Conservation (phyloP, 169 alveolate genomes). For the Cryptosporidium sp. region DNA sequence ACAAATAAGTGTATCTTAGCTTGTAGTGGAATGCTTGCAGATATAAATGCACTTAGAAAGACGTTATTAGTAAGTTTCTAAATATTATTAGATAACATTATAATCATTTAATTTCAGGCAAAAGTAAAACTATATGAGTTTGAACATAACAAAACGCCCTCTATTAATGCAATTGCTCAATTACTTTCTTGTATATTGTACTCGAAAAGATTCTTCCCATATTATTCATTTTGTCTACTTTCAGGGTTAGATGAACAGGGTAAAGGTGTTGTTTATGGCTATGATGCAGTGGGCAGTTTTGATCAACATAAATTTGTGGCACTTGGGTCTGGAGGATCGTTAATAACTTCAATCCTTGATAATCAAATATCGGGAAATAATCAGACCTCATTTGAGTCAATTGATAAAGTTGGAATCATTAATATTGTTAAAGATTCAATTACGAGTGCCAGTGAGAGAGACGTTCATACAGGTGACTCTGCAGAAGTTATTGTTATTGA, state of each 20-base stretch:
- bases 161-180: constrained; percentile 89
- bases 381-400: constrained; percentile 58
- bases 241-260: constrained; percentile 90
- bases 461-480: constrained; percentile 92
- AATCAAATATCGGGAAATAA: constrained; percentile 75
- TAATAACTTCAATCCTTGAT: constrained; percentile 91
- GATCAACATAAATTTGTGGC: constrained; percentile 89
- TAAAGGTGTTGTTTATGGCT: constrained; percentile 89
- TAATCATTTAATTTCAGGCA: constrained; percentile 79
- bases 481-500: constrained; percentile 84
- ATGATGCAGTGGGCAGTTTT: constrained; percentile 94
- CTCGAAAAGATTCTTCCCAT: constrained; percentile 94
- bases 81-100: no score
- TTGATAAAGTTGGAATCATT: constrained; percentile 83
- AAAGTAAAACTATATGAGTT: constrained; percentile 88
- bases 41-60: constrained; percentile 89
- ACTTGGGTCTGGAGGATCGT: constrained; percentile 91
- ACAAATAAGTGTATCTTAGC: constrained; percentile 90
- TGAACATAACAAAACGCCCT: constrained; percentile 89
- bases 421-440: constrained; percentile 91
- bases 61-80: constrained; percentile 79
- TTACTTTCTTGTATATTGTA: constrained; percentile 90
- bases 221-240: constrained; percentile 91
- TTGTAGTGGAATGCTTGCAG: constrained; percentile 95
- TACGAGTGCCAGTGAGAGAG: constrained; percentile 93